Conservation (phyloP, 306 rosid species). For the Rosa rugosa region DNA sequence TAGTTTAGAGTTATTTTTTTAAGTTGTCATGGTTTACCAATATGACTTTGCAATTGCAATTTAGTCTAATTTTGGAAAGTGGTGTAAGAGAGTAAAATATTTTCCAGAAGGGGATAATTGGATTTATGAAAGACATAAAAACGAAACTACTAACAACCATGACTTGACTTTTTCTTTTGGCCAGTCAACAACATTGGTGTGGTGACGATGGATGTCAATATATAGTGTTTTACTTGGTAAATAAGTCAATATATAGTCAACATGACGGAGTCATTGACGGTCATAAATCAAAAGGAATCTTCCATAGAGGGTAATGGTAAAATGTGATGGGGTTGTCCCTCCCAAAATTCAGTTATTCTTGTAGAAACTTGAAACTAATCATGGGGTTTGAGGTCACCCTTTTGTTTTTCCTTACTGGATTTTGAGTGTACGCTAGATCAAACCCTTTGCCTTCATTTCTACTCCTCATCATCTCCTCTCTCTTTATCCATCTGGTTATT, state of each 20-base stretch:
- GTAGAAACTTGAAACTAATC: background rate
- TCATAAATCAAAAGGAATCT: background rate
- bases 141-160: background rate
- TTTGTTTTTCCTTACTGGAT: conserved; percentile 61
- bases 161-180: background rate
- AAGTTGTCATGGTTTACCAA: too few relatives aligned
- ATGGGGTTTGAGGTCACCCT: conserved; percentile 37
- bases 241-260: conserved; percentile 11
- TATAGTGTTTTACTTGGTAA: background rate
- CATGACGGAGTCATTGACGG: background rate
- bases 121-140: background rate
- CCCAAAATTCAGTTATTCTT: background rate
- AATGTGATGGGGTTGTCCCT: background rate
- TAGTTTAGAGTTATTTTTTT: too few relatives aligned
- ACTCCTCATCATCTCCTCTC: conserved; percentile 16
- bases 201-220: background rate
- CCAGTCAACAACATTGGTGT: background rate
- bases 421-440: conserved; percentile 28
- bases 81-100: too few relatives aligned
- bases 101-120: background rate
- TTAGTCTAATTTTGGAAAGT: too few relatives aligned
- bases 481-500: background rate
- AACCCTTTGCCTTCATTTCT: conserved; percentile 25
- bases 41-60: too few relatives aligned
- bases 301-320: background rate